These are phyloP conservation scores for Anastatica hierochuntica DNA, from an alignment of 345 rosid species.

Conservation along the genomic window DNA sequence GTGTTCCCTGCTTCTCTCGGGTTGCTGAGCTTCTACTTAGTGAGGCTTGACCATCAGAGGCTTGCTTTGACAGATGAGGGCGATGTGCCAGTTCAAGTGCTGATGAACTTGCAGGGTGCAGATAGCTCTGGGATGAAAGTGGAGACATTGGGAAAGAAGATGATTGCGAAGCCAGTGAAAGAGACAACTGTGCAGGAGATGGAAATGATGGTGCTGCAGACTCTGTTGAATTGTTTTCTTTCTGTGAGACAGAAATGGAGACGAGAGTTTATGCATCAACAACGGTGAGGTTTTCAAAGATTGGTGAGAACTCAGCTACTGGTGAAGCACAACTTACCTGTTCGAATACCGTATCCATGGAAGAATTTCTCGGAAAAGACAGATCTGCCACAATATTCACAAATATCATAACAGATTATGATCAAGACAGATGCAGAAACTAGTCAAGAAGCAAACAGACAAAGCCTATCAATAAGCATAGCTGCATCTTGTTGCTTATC, in stretches of 20 bases:
- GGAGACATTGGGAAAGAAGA: conserved; percentile 52
- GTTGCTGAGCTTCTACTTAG: conserved; percentile 18
- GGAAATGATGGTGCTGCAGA: conserved; percentile 36
- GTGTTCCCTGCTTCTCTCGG: conserved; percentile 20
- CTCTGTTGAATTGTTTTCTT: conserved; percentile 42
- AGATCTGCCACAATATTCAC: conserved; percentile 42
- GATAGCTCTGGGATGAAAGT: conserved; percentile 39
- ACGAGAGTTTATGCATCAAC: conserved; percentile 8
- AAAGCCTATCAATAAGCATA: not conserved
- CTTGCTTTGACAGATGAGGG: conserved; percentile 38
- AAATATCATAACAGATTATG: not conserved
- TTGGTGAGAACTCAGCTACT: not conserved
- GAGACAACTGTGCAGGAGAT: conserved; percentile 50
- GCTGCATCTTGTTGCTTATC: no score
- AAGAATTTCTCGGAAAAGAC: conserved; percentile 51
- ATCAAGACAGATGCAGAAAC: conserved; percentile 4
- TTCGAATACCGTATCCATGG: conserved; percentile 48
- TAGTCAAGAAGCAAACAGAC: conserved; percentile 7
- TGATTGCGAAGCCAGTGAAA: conserved; percentile 50
- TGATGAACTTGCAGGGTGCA: conserved; percentile 36
- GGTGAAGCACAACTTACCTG: conserved; percentile 42
- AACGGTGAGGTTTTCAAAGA: not conserved
- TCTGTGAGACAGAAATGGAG: conserved; percentile 10
- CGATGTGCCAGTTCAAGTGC: conserved; percentile 29
- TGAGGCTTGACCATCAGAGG: conserved; percentile 21